Conservation (phyloP, 352 stramenopile species). For the Peronospora destructor region DNA sequence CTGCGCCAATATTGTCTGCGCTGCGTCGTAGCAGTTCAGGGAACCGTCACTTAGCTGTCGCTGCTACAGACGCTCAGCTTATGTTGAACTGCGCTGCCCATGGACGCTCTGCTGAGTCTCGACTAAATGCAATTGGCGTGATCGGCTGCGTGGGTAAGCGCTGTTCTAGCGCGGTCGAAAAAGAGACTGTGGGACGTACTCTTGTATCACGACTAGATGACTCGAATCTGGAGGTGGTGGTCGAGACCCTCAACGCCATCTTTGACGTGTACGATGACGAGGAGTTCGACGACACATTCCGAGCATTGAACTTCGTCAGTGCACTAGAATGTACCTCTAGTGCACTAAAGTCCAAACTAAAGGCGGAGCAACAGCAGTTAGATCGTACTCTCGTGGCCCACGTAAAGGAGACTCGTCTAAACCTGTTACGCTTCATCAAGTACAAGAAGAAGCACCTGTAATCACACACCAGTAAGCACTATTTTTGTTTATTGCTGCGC, state of each 20-base stretch:
- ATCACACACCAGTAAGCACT: constrained; percentile 21
- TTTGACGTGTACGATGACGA: constrained; percentile 85
- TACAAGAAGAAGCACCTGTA: constrained; percentile 88
- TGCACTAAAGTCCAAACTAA: constrained; percentile 66
- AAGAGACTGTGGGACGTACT: constrained; percentile 64
- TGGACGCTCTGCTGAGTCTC: constrained; percentile 55
- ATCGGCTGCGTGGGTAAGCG: constrained; percentile 73
- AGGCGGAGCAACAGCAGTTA: constrained; percentile 66
- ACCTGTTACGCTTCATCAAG: constrained; percentile 86
- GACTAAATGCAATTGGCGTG: constrained; percentile 70
- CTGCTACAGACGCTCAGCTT: constrained; percentile 53
- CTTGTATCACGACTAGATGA: constrained; percentile 55
- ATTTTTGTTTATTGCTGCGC: constrained; percentile 15
- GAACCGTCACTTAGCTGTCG: constrained; percentile 47
- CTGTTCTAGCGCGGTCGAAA: constrained; percentile 50
- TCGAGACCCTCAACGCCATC: constrained; percentile 79
- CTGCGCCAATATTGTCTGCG: constrained; percentile 63
- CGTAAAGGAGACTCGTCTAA: constrained; percentile 82
- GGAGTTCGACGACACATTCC: constrained; percentile 71
- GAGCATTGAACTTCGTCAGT: constrained; percentile 49
- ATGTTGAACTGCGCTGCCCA: constrained; percentile 62
- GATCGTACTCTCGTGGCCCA: constrained; percentile 75
- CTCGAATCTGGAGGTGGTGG: constrained; percentile 69
- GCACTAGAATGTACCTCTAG: constrained; percentile 54
- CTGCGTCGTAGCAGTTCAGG: constrained; percentile 52